phyloP scores from a whole-genome alignment of 148 eudicot genomes.

The Silene conica region DNA sequence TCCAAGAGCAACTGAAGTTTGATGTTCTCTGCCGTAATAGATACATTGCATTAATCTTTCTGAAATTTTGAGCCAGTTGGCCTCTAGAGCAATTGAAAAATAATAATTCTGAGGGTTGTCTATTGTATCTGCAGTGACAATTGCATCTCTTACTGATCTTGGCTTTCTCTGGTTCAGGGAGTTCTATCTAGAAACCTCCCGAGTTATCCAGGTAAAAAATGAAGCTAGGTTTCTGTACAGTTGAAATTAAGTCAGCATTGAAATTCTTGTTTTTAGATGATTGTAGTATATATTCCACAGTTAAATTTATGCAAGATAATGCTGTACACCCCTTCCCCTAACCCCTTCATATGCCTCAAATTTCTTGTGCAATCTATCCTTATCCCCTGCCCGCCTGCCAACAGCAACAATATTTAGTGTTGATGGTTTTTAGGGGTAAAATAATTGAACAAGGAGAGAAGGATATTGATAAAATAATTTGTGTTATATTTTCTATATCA shows the following conservation, averaged over 20 bases:
- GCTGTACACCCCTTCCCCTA: background rate
- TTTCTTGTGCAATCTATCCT: background rate
- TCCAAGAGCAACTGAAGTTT: conserved; percentile 2
- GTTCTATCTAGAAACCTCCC: conserved; percentile 95
- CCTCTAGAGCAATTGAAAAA: background rate
- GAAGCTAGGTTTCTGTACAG: background rate
- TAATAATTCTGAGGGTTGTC: conserved; percentile 8
- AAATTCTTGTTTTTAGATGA: background rate
- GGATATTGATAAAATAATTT: no score
- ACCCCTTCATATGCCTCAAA: background rate
- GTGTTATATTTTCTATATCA: no score
- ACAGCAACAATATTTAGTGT: no score
- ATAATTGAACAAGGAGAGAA: no score
- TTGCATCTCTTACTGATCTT: conserved; percentile 84
- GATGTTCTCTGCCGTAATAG: background rate
- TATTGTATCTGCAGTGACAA: conserved; percentile 58
- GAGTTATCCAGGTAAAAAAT: conserved; percentile 91
- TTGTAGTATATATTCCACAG: background rate
- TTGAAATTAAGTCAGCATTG: background rate
- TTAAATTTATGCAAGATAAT: background rate
- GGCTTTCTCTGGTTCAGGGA: conserved; percentile 99
- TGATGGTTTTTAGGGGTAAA: no score
- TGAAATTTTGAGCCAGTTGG: conserved; percentile 5
- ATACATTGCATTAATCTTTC: background rate
- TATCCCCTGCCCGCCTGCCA: background rate